Base-by-base conservation (phyloP, 1,284 basidiomycete genomes). In the Golubevia sp. region DNA sequence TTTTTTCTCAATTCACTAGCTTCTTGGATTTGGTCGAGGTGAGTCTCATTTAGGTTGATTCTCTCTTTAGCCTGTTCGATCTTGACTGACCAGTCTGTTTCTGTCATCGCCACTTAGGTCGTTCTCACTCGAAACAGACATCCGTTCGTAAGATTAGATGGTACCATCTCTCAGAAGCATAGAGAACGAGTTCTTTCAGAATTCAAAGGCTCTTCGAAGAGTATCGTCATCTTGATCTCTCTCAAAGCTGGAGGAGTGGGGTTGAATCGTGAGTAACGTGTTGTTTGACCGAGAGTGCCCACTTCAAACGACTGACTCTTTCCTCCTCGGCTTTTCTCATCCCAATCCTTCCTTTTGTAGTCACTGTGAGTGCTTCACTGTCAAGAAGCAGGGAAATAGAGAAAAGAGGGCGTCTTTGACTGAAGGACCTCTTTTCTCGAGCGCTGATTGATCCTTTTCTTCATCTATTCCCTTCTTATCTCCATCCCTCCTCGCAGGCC, bases 191-290 rank as follows among this genome's bases (percentile, higher is more conserved):
- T 92, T 0, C 87, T 99, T 56, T 86, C 89, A 24, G 89, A 90
- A 0, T 88, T 99, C 66, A 94, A 70, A 88, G 88, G 87, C 49
- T 89, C 89, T 67, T 89, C 92, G 0, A 90, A 91, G 73, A 91
- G 91, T 80, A 93, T 99, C 85, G 87, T 99, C 11, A 85, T 98
- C 54, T 88, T 97, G 55, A 88, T 98, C 63, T 95, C 93, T 76
- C 85, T 97, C 76, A 94, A 94, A 80, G 96, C 95, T 0, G 95
- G 95, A 21, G 95, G 96, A 11, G 94, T 97, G 3, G 95, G 95
- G 3, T 58, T 84, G 8, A 84, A 84, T 53, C 50, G n/a, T n/a
- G n/a, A n/a, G n/a, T n/a, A n/a, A n/a, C n/a, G n/a, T n/a, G n/a
- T n/a, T n/a, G n/a, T n/a, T n/a, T n/a, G n/a, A n/a, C n/a, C n/a